phyloP scores from a whole-genome alignment of 148 eudicot genomes.

The Drosera capensis region DNA sequence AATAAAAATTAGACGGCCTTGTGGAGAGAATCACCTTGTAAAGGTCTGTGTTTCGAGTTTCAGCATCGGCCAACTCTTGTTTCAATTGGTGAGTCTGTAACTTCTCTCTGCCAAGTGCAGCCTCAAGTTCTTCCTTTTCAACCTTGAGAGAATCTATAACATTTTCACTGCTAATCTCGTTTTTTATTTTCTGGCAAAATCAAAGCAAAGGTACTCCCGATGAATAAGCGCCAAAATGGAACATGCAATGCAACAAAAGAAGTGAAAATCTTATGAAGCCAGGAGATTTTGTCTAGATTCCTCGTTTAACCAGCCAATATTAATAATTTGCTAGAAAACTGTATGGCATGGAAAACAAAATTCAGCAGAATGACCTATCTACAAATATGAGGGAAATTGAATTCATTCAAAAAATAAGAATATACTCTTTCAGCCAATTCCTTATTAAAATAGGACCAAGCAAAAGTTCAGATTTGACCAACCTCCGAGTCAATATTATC shows the following conservation, averaged over 20 bases:
- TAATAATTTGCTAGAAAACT: too few species aligned
- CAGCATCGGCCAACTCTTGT: constrained; percentile 73
- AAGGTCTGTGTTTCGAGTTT: constrained; percentile 53
- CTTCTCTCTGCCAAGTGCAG: constrained; percentile 48
- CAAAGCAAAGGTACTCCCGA: background rate
- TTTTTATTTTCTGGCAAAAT: constrained; percentile 32
- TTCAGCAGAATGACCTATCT: too few species aligned
- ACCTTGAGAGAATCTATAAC: constrained; percentile 38
- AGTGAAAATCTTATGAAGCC: background rate
- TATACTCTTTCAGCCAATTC: too few species aligned
- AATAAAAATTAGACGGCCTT: background rate
- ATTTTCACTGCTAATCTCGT: constrained; percentile 32
- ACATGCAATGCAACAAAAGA: background rate
- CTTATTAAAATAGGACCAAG: too few species aligned
- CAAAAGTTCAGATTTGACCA: background rate
- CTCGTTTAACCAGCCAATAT: too few species aligned
- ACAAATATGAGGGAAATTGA: too few species aligned
- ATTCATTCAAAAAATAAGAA: too few species aligned
- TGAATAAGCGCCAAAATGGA: background rate
- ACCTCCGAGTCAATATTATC: constrained; percentile 54
- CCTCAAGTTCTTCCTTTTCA: constrained; percentile 68
- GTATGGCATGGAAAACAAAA: too few species aligned
- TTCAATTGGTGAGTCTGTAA: constrained; percentile 49
- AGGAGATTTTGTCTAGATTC: too few species aligned
- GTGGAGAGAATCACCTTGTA: constrained; percentile 43